Evolutionary conservation across 768 basidiomycete genomes (phyloP).

Genomic region (Kwoniella newhampshirensis): DNA sequence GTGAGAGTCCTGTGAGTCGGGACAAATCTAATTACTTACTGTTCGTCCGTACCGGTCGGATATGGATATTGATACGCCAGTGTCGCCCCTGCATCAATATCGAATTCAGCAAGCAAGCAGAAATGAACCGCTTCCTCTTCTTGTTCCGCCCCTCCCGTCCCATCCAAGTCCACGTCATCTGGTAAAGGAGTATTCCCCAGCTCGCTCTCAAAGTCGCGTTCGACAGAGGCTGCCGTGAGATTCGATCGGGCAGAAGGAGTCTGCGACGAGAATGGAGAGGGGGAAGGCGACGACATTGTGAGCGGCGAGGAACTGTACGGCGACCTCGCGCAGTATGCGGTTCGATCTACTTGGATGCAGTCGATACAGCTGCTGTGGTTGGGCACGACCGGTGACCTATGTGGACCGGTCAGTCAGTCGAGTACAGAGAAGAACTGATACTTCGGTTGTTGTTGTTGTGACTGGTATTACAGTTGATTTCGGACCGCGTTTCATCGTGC

Average conservation of each 20-base stretch:
- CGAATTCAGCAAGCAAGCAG: conserved; percentile 96
- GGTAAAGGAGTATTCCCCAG: conserved; percentile 5
- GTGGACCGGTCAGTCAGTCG: too few species aligned
- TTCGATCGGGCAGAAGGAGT: conserved; percentile 19
- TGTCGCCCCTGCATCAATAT: conserved; percentile 90
- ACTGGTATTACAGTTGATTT: neutral
- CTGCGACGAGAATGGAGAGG: conserved; percentile 8
- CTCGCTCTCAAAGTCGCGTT: conserved; percentile 23
- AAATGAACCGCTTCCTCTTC: conserved; percentile 62
- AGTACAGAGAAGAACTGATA: too few species aligned
- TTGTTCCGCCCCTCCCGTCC: neutral
- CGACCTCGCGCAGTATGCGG: too few species aligned
- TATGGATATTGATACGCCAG: conserved; percentile 95
- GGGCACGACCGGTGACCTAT: too few species aligned
- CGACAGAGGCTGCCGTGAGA: conserved; percentile 16
- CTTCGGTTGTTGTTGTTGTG: too few species aligned
- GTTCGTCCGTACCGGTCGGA: conserved; percentile 89
- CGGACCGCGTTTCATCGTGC: neutral
- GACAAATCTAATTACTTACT: conserved; percentile 59
- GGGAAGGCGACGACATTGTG: conserved; percentile 14
- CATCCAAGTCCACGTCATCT: conserved; percentile 1
- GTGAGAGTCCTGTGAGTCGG: neutral
- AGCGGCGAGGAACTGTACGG: too few species aligned
- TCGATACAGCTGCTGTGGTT: too few species aligned
- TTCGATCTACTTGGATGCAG: too few species aligned